A percentile compares a stretch with the other conserved stretches of the same genome.
Conservation (phyloP, 225 moss, liverwort and hornwort genomes). For the Bryoerythrophyllum caledonicum region DNA sequence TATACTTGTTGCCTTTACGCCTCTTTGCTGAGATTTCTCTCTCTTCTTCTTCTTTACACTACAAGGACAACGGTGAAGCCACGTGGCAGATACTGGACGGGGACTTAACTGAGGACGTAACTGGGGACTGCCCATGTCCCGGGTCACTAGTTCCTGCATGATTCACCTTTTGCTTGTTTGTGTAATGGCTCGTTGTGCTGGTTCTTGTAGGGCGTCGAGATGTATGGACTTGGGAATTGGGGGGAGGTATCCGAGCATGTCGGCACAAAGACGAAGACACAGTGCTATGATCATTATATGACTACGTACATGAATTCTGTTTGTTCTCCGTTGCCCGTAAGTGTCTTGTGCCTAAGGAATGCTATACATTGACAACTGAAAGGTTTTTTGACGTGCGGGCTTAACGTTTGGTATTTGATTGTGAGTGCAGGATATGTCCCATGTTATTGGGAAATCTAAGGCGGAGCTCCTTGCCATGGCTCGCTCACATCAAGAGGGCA, state of each 20-base stretch:
- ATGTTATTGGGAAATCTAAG: slow-evolving; percentile 87
- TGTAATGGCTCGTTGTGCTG: slow-evolving; percentile 10
- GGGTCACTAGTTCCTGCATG: no score
- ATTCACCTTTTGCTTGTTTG: neutral
- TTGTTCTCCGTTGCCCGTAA: slow-evolving; percentile 91
- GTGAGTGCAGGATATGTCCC: slow-evolving; percentile 77
- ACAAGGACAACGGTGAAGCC: no score
- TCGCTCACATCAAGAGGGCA: slow-evolving; percentile 74
- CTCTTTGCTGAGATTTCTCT: neutral
- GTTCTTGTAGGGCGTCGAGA: slow-evolving; percentile 81
- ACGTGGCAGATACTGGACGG: no score
- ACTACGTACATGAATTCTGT: slow-evolving; percentile 86
- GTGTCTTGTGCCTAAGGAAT: slow-evolving; percentile 15
- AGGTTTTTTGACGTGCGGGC: slow-evolving; percentile 5
- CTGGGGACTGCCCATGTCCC: no score
- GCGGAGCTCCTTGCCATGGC: slow-evolving; percentile 84
- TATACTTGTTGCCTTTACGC: neutral
- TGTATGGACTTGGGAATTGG: slow-evolving; percentile 97
- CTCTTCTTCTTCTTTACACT: no score
- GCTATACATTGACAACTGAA: neutral
- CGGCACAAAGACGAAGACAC: slow-evolving; percentile 81
- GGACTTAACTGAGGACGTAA: no score
- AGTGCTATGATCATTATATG: slow-evolving; percentile 93
- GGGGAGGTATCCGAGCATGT: slow-evolving; percentile 94
- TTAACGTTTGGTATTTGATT: slow-evolving; percentile 25